phyloP scores from a whole-genome alignment of 179 eudicot genomes.

The Heliamphora pulchella region DNA sequence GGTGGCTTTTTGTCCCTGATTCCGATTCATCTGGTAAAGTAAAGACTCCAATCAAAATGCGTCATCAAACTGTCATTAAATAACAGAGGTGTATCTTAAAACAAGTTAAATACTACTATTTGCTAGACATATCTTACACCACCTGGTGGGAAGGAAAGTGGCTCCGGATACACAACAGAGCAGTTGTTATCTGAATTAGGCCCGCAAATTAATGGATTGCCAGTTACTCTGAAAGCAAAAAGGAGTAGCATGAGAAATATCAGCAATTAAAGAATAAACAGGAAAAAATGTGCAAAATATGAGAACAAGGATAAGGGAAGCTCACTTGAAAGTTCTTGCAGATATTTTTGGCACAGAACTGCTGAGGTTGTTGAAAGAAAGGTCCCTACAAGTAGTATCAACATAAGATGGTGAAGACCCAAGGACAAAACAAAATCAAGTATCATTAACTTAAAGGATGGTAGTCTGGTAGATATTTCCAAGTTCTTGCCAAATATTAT shows the following conservation, averaged over 20 bases:
- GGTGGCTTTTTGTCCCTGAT: slow-evolving; percentile 45
- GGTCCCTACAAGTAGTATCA: slow-evolving; percentile 42
- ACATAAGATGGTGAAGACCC: not conserved
- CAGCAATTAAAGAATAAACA: not conserved
- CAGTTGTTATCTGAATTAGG: slow-evolving; percentile 52
- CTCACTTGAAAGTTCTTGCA: slow-evolving; percentile 68
- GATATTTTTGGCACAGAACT: slow-evolving; percentile 61
- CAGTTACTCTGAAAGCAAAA: slow-evolving; percentile 48
- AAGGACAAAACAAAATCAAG: not conserved
- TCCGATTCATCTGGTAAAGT: slow-evolving; percentile 20
- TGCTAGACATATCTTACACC: slow-evolving; percentile 19
- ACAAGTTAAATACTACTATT: not conserved
- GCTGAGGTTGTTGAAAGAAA: slow-evolving; percentile 75
- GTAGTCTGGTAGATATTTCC: not conserved
- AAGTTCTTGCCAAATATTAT: not conserved
- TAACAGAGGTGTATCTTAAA: slow-evolving; percentile 1
- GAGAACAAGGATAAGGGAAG: not conserved
- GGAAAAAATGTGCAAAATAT: too few relatives aligned
- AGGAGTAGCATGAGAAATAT: slow-evolving; percentile 12
- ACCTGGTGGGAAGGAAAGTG: slow-evolving; percentile 66
- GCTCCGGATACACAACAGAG: slow-evolving; percentile 67
- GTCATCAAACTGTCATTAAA: not conserved
- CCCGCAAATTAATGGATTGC: slow-evolving; percentile 79
- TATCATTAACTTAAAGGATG: too few relatives aligned
- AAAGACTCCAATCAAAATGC: slow-evolving; percentile 6